These are phyloP conservation scores for Trametes versicolor DNA, from an alignment of 1,284 basidiomycete species.

Conservation along the genomic window DNA sequence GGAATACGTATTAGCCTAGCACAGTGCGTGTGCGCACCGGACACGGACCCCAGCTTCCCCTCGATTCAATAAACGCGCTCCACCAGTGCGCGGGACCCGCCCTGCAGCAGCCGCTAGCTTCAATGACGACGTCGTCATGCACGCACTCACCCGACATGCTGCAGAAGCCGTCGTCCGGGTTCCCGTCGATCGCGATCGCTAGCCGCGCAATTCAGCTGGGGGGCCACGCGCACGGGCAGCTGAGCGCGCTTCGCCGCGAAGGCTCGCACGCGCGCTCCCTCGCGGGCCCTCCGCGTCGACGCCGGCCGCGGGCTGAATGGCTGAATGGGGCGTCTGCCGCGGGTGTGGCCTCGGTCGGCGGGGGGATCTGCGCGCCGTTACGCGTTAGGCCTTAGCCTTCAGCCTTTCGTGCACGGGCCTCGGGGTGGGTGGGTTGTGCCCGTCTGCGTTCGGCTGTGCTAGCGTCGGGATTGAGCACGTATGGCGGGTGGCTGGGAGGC, in stretches of 20 bases:
- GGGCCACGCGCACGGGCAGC: neutral
- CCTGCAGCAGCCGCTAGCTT: too few relatives aligned
- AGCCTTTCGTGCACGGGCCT: neutral
- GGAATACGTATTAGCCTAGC: neutral
- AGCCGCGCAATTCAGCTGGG: neutral
- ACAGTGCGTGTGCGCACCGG: neutral
- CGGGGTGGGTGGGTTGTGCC: neutral
- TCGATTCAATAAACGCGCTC: too few relatives aligned
- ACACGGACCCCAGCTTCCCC: neutral
- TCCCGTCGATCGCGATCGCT: neutral
- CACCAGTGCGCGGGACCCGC: too few relatives aligned
- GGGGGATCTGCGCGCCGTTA: neutral
- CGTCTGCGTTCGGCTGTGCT: neutral
- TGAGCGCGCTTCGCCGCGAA: neutral
- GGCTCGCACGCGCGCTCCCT: too few relatives aligned
- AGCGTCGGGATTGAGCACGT: too few relatives aligned
- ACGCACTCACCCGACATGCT: too few relatives aligned
- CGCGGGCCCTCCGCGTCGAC: too few relatives aligned
- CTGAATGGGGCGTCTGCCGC: too few relatives aligned
- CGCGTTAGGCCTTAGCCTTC: conserved; percentile 6
- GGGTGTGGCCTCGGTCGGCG: too few relatives aligned
- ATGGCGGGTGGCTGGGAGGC: too few relatives aligned
- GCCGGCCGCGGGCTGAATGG: too few relatives aligned
- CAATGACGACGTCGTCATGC: too few relatives aligned
- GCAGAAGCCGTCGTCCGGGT: neutral